These are phyloP conservation scores for Candida anutae DNA, from an alignment of 1,139 yeast genomes.

Conservation along the genomic window DNA sequence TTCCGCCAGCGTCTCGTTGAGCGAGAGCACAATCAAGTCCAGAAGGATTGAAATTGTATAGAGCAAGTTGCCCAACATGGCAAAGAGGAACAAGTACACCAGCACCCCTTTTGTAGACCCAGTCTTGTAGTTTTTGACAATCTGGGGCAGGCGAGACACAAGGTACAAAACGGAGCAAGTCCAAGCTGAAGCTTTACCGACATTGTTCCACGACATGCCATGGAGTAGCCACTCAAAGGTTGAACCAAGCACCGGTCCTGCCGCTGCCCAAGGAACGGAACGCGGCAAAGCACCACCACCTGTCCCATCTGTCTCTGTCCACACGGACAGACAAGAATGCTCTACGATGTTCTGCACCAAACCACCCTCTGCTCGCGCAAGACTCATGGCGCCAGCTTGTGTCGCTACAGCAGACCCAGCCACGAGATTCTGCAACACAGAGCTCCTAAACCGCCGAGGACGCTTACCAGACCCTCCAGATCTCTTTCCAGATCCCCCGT, in stretches of 20 bases:
- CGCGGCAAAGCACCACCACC: not conserved
- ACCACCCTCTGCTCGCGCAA: not conserved
- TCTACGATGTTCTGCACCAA: no score
- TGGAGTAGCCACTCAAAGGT: not conserved
- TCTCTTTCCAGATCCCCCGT: no score
- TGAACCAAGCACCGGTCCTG: not conserved
- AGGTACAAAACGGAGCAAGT: conserved; percentile 75
- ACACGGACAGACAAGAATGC: no score
- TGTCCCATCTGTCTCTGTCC: not conserved
- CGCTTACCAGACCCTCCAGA: no score
- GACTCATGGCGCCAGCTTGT: not conserved
- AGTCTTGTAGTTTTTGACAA: conserved; percentile 27
- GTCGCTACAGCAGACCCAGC: conserved; percentile 1
- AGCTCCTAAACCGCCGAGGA: no score
- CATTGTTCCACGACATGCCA: conserved; percentile 2
- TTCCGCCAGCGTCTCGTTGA: conserved; percentile 2
- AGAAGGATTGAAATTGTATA: conserved; percentile 25
- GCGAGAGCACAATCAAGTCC: conserved; percentile 17
- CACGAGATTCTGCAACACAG: conserved; percentile 4
- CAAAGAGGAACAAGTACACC: conserved; percentile 26
- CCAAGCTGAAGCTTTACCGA: conserved; percentile 71
- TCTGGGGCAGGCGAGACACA: conserved; percentile 87
- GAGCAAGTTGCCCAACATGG: conserved; percentile 29
- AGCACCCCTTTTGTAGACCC: conserved; percentile 33
- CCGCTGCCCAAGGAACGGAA: no score